A percentile compares a stretch with the other conserved stretches of the same genome.
Evolutionary conservation across 352 stramenopile genomes (phyloP).

Genomic region (Halophytophthora batemanensis): DNA sequence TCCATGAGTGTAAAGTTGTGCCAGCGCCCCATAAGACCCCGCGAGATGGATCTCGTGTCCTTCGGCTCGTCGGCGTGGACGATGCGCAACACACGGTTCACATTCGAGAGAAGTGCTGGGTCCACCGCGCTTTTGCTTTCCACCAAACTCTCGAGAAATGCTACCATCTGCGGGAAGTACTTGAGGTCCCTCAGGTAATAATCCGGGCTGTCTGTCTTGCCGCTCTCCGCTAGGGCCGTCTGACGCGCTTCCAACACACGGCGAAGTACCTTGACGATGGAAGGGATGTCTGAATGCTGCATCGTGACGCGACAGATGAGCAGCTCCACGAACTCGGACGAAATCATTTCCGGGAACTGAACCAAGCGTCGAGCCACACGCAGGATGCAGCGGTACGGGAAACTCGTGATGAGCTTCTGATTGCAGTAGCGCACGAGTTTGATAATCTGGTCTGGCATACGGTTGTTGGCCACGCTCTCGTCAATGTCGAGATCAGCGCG

Average conservation of each 20-base stretch:
- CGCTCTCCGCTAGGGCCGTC: conserved; percentile 23
- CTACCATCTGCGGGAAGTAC: conserved; percentile 62
- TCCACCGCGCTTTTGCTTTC: conserved; percentile 50
- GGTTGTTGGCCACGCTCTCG: conserved; percentile 57
- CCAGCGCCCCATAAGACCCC: conserved; percentile 75
- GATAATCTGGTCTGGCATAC: conserved; percentile 71
- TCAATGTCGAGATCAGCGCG: conserved; percentile 64
- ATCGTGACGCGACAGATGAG: conserved; percentile 69
- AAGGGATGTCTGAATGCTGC: conserved; percentile 66
- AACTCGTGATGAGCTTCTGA: conserved; percentile 59
- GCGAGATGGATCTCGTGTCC: conserved; percentile 46
- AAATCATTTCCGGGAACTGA: conserved; percentile 64
- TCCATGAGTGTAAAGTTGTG: conserved; percentile 68
- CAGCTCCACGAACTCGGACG: conserved; percentile 68
- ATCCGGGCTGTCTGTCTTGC: conserved; percentile 28
- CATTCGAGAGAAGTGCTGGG: conserved; percentile 54
- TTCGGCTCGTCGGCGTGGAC: conserved; percentile 56
- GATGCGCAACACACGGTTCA: conserved; percentile 73
- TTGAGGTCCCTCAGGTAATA: conserved; percentile 66
- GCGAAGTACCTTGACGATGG: conserved; percentile 68
- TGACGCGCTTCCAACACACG: conserved; percentile 64
- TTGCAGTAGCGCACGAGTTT: conserved; percentile 78
- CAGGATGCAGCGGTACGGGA: conserved; percentile 68
- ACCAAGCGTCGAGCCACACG: conserved; percentile 59
- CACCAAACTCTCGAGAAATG: conserved; percentile 47